Evolutionary conservation across 2,329 filamentous ascomycete species (phyloP).

Genomic region (Chaetomiaceae sp.): DNA sequence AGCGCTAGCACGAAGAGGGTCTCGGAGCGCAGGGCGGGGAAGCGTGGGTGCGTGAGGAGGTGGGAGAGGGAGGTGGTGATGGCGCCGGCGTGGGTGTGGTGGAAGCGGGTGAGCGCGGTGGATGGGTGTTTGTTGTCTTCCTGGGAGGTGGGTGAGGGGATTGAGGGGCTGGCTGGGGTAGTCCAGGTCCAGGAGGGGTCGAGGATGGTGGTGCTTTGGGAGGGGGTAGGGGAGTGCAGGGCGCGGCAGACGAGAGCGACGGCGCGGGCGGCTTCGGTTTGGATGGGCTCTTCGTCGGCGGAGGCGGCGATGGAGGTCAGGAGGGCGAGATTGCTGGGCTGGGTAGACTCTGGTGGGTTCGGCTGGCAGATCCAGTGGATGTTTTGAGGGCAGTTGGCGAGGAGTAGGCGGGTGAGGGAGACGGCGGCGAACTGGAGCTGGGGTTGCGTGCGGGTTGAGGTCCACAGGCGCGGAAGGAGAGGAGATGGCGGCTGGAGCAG

Average conservation of each 20-base stretch:
- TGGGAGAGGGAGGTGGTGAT: slow-evolving; percentile 41
- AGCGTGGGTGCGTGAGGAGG: slow-evolving; percentile 52
- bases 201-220: slow-evolving; percentile 1
- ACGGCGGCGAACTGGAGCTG: slow-evolving; percentile 57
- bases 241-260: slow-evolving; percentile 48
- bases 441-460: slow-evolving; percentile 40
- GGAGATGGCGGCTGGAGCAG: slow-evolving; percentile 36
- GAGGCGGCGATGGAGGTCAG: slow-evolving; percentile 36
- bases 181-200: slow-evolving; percentile 22
- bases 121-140: neutral
- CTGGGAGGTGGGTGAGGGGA: neutral
- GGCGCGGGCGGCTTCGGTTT: slow-evolving; percentile 53
- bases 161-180: slow-evolving; percentile 21
- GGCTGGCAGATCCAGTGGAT: slow-evolving; percentile 43
- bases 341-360: slow-evolving; percentile 22
- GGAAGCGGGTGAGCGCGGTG: slow-evolving; percentile 35
- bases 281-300: slow-evolving; percentile 49
- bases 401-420: slow-evolving; percentile 51
- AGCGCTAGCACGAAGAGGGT: slow-evolving; percentile 58
- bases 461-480: slow-evolving; percentile 49
- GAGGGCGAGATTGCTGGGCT: slow-evolving; percentile 32
- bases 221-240: slow-evolving; percentile 37
- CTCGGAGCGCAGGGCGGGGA: slow-evolving; percentile 54
- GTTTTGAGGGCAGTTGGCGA: slow-evolving; percentile 48
- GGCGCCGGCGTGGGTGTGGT: slow-evolving; percentile 35